Evolutionary conservation across 306 rosid genomes (phyloP).

Genomic region (Acmispon strigosus): DNA sequence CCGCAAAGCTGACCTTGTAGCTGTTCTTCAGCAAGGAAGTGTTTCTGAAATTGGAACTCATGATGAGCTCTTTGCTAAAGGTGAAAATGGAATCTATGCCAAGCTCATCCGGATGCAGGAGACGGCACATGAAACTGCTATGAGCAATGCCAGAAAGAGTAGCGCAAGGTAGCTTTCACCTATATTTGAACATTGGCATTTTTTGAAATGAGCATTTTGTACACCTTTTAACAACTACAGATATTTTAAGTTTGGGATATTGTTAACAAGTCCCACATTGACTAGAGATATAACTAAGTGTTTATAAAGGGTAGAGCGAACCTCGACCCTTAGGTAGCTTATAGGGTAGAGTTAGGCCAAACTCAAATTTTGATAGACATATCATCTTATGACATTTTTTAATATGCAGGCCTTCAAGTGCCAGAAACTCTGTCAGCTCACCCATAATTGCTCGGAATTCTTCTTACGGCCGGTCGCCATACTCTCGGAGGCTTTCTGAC

Average conservation of each 20-base stretch:
- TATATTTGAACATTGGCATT: constrained; percentile 4
- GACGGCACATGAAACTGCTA: constrained; percentile 69
- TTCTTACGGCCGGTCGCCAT: constrained; percentile 91
- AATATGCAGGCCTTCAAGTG: constrained; percentile 80
- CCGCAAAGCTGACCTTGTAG: constrained; percentile 89
- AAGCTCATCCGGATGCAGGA: constrained; percentile 88
- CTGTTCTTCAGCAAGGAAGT: constrained; percentile 75
- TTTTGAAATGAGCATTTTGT: not conserved
- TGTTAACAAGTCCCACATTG: too few relatives aligned
- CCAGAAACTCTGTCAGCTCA: constrained; percentile 93
- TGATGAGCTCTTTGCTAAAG: constrained; percentile 75
- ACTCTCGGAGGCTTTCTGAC: constrained; percentile 86
- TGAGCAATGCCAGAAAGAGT: constrained; percentile 87
- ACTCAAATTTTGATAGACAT: not conserved
- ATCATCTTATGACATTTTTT: not conserved
- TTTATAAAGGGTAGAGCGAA: too few relatives aligned
- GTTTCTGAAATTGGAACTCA: constrained; percentile 86
- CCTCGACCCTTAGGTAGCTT: too few relatives aligned
- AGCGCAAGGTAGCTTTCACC: constrained; percentile 67
- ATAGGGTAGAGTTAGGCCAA: too few relatives aligned
- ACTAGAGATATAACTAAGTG: too few relatives aligned
- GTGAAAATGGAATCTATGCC: constrained; percentile 84
- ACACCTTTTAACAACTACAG: not conserved
- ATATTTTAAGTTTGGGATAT: too few relatives aligned
- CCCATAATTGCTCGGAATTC: constrained; percentile 88